Evolutionary conservation across 345 rosid genomes (phyloP), one percentile per base, ranked within the genome.

Genomic region (Corchorus olitorius): DNA sequence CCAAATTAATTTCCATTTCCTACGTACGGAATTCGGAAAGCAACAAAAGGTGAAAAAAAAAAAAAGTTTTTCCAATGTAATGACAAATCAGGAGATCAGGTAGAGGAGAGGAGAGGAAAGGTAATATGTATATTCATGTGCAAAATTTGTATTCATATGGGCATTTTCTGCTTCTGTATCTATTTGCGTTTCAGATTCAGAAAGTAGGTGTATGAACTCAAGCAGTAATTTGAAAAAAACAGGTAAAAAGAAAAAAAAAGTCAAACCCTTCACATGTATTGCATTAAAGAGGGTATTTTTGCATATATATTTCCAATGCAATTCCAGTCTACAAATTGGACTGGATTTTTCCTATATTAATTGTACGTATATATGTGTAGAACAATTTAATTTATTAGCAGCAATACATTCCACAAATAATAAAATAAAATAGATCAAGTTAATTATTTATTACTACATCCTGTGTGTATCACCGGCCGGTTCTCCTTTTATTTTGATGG

Each of bases 191-290:
- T 69, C 34, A 59, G 52, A 76, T 62, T 22, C 45, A 17, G 16
- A 45, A 6, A 39, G 43, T 39, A 33, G 48, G 37, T 27, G 14
- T 33, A 50, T 70, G 48, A 4, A 19, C 9, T 46, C 15, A 7
- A 50, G 37, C 54, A 54, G 6, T 6, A 45, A 20, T 58, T 13
- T 41, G 14, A 17, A n/a, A 10, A 7, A 55, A 8, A 48, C 3
- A 49, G 33, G 11, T 9, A n/a, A n/a, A n/a, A n/a, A n/a, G n/a
- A n/a, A 6, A 27, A 41, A 14, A 58, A 76, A 76, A 58, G 75
- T 69, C 60, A 59, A 69, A n/a, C 35, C 55, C 50, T 72, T 78
- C 81, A 72, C 76, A 55, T 65, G 76, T 13, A 11, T 20, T 54
- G 19, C 55, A 71, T 64, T 72, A 41, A 72, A 65, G 34, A 35